phyloP scores from a whole-genome alignment of 345 rosid species.

The Diplotaxis tenuifolia region DNA sequence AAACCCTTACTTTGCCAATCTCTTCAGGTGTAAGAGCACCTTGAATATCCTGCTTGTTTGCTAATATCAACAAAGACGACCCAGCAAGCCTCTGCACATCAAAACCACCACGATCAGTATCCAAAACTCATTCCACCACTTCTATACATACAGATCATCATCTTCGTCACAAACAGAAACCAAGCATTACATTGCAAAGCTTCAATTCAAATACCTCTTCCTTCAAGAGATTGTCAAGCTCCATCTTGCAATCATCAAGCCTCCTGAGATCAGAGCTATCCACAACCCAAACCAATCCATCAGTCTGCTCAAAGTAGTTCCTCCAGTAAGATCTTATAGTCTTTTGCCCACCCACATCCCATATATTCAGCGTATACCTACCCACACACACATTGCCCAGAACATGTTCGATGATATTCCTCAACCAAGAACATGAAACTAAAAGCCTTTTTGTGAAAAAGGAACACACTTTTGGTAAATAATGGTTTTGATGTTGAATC shows the following conservation, averaged over 20 bases:
- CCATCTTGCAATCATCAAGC: conserved; percentile 88
- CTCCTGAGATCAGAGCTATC: conserved; percentile 93
- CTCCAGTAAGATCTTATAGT: conserved; percentile 94
- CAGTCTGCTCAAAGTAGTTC: conserved; percentile 96
- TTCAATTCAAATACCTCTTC: conserved; percentile 85
- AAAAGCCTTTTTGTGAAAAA: background rate
- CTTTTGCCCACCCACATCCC: conserved; percentile 96
- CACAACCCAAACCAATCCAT: conserved; percentile 95
- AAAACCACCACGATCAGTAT: conserved; percentile 10
- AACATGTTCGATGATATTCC: conserved; percentile 15
- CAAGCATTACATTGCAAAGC: background rate
- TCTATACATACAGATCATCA: background rate
- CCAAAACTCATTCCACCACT: background rate
- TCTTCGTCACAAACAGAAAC: background rate
- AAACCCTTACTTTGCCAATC: conserved; percentile 67
- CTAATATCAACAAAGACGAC: conserved; percentile 80
- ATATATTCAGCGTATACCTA: conserved; percentile 81
- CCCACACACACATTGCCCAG: conserved; percentile 1
- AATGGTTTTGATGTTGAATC: conserved; percentile 88
- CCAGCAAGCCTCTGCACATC: conserved; percentile 79
- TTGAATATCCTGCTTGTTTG: conserved; percentile 90
- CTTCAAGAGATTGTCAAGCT: conserved; percentile 86
- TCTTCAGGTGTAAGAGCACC: conserved; percentile 84
- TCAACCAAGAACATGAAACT: conserved; percentile 1
- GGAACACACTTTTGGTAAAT: conserved; percentile 56